A percentile compares a stretch with the other conserved stretches of the same genome.
Conservation (phyloP, 139 green algal genomes). For the Chlorella sp. region DNA sequence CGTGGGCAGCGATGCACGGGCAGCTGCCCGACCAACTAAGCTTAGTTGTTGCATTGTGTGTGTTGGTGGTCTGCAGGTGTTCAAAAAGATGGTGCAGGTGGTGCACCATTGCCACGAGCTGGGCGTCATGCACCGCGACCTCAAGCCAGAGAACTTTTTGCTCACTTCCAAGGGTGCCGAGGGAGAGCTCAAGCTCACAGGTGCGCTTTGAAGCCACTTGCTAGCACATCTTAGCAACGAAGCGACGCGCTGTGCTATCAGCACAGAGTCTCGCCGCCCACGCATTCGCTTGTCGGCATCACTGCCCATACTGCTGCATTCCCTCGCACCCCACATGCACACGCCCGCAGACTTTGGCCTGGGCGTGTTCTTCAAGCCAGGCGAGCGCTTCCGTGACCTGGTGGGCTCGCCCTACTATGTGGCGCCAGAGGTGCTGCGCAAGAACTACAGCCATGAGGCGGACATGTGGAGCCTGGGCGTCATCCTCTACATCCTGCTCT, state of each 20-base stretch:
- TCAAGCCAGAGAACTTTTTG: slow-evolving; percentile 97
- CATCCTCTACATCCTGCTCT: slow-evolving; percentile 89
- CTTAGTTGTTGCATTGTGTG: too few relatives aligned
- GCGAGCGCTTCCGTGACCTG: slow-evolving; percentile 77
- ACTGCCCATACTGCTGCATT: too few relatives aligned
- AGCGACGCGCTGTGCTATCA: too few relatives aligned
- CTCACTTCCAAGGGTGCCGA: slow-evolving; percentile 54
- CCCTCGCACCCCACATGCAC: too few relatives aligned
- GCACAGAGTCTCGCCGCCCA: too few relatives aligned
- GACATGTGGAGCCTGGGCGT: slow-evolving; percentile 89
- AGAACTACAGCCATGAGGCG: slow-evolving; percentile 59
- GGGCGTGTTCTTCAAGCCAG: slow-evolving; percentile 82
- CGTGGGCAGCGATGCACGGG: too few relatives aligned
- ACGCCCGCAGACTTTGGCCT: slow-evolving; percentile 30
- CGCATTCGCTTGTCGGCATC: too few relatives aligned
- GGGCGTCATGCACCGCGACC: slow-evolving; percentile 88
- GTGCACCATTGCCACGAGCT: slow-evolving; percentile 91
- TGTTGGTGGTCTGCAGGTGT: too few relatives aligned
- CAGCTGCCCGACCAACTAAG: too few relatives aligned
- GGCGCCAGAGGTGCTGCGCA: slow-evolving; percentile 70
- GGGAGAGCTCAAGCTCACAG: slow-evolving; percentile 81
- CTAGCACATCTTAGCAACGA: too few relatives aligned
- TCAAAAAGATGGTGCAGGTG: slow-evolving; percentile 89
- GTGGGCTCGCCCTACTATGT: slow-evolving; percentile 90
- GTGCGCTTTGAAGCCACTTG: too few relatives aligned